A percentile compares a stretch with the other conserved stretches of the same genome.
Evolutionary conservation across 2,329 filamentous ascomycete genomes (phyloP).

Genomic region (Fusarium sp.): DNA sequence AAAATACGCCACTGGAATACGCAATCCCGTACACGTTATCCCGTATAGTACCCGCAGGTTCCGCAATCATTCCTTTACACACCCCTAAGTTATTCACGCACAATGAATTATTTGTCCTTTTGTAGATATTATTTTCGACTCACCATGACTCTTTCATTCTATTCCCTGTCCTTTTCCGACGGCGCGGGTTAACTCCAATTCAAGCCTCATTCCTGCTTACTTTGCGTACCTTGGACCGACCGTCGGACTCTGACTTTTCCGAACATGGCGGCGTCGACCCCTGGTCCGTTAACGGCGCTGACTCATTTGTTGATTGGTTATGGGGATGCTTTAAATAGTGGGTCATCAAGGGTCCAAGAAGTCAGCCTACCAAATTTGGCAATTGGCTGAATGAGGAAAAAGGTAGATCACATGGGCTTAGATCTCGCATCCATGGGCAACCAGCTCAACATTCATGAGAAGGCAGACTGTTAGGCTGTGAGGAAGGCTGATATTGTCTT

Average conservation of each 20-base stretch:
- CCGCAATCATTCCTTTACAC: not conserved
- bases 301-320: not conserved
- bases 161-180: not conserved
- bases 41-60: not conserved
- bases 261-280: not conserved
- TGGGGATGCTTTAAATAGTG: not conserved
- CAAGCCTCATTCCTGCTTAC: not conserved
- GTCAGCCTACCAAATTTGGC: conserved; percentile 34
- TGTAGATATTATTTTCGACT: not conserved
- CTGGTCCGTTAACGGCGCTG: not conserved
- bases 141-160: not conserved
- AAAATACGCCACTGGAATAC: conserved; percentile 32
- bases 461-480: conserved; percentile 34
- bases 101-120: not conserved
- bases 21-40: conserved; percentile 27
- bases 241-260: not conserved
- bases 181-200: not conserved
- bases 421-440: conserved; percentile 5
- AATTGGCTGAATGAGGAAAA: conserved; percentile 31
- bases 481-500: conserved; percentile 17
- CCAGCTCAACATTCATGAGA: not conserved
- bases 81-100: fast-evolving
- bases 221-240: not conserved
- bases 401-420: conserved; percentile 9
- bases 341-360: not conserved